These are phyloP conservation scores for Saturnispora silvae DNA, from an alignment of 805 yeast species.

Conservation along the genomic window DNA sequence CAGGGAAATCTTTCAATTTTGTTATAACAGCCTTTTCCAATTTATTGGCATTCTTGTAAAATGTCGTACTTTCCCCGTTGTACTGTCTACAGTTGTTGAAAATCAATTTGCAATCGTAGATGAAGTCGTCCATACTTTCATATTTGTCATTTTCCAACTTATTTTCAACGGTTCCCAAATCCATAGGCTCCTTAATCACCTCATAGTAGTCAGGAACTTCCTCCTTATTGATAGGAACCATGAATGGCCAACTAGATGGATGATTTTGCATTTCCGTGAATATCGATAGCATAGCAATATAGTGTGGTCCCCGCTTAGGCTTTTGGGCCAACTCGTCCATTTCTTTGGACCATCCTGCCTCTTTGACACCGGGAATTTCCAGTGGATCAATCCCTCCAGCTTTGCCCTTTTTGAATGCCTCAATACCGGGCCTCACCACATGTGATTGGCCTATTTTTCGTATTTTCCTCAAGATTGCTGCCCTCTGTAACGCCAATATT, in stretches of 20 bases:
- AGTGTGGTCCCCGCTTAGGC: constrained; percentile 91
- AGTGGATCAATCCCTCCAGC: constrained; percentile 64
- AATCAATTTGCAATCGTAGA: constrained; percentile 77
- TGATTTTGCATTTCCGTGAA: constrained; percentile 85
- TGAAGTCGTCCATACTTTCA: constrained; percentile 80
- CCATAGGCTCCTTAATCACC: constrained; percentile 97
- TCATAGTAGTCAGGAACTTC: constrained; percentile 96
- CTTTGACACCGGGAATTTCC: constrained; percentile 80
- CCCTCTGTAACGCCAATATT: constrained; percentile 77
- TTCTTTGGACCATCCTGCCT: constrained; percentile 97
- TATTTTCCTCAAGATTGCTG: constrained; percentile 80
- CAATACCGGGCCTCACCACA: constrained; percentile 71
- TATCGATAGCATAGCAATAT: constrained; percentile 83
- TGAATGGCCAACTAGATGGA: constrained; percentile 97
- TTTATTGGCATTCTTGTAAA: constrained; percentile 88
- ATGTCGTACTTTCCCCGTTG: constrained; percentile 90
- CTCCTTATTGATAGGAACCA: constrained; percentile 82
- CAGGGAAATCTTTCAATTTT: constrained; percentile 84
- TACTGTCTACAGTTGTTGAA: constrained; percentile 88
- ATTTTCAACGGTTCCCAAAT: constrained; percentile 87
- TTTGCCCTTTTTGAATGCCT: constrained; percentile 46
- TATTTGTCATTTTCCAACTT: constrained; percentile 88
- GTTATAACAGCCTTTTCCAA: constrained; percentile 79
- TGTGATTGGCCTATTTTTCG: constrained; percentile 70
- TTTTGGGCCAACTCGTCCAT: constrained; percentile 95